Evolutionary conservation across 78 protist species (phyloP).

Genomic region (Monocercomonoides exilis): DNA sequence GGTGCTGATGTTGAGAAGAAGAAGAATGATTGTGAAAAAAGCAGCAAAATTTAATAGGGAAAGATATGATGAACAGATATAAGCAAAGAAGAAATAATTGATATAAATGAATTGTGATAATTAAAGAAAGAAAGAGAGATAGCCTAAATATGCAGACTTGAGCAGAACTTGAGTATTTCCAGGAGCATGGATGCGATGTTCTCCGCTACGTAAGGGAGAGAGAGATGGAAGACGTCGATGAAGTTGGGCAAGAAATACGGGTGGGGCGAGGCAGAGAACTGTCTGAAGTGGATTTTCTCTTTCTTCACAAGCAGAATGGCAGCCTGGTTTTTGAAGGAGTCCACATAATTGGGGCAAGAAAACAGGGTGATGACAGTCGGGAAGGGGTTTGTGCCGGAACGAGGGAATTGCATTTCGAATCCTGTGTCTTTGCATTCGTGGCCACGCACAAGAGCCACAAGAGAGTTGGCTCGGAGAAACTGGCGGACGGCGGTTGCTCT

Average conservation of each 20-base stretch:
- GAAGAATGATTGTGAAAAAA: too few species aligned
- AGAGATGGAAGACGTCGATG: conserved; percentile 93
- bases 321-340: conserved; percentile 80
- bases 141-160: too few species aligned
- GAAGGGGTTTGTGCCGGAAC: conserved; percentile 58
- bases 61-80: too few species aligned
- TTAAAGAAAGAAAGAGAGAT: too few species aligned
- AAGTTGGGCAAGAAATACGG: conserved; percentile 97
- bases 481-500: conserved; percentile 58
- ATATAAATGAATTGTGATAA: too few species aligned
- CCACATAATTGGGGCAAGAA: conserved; percentile 96
- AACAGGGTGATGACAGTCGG: conserved; percentile 95
- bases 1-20: too few species aligned
- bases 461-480: conserved; percentile 76
- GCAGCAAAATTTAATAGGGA: too few species aligned
- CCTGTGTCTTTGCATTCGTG: conserved; percentile 91
- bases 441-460: conserved; percentile 89
- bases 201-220: conserved; percentile 95
- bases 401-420: conserved; percentile 10
- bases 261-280: conserved; percentile 79
- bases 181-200: conserved; percentile 32
- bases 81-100: too few species aligned
- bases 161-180: neutral
- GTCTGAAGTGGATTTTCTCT: conserved; percentile 60
- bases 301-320: neutral